Percentiles rank a stretch among this genome's conserved stretches.
These are phyloP conservation scores for Rhizophora mangle DNA, from an alignment of 345 rosid genomes.

Conservation along the genomic window DNA sequence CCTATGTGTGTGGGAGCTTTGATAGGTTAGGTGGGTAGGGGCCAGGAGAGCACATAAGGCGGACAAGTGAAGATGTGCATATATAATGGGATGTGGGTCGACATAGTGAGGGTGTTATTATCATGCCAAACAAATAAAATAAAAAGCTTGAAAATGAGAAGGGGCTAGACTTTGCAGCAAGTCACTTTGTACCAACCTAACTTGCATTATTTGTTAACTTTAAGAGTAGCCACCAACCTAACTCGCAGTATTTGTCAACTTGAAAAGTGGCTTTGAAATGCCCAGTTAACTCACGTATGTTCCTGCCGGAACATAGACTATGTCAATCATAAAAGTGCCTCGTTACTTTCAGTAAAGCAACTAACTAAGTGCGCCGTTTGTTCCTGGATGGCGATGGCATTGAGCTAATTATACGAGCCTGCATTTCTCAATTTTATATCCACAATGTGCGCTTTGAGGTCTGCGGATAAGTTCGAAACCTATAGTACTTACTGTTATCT, in stretches of 20 bases:
- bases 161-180: background rate
- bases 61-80: background rate
- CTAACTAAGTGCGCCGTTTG: slow-evolving; percentile 21
- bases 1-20: too few species aligned
- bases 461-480: too few species aligned
- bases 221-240: too few species aligned
- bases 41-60: background rate
- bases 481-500: too few species aligned
- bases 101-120: slow-evolving; percentile 1
- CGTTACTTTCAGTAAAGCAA: slow-evolving; percentile 4
- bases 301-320: background rate
- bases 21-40: background rate
- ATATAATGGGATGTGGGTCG: background rate
- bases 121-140: background rate
- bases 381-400: background rate
- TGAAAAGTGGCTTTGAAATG: too few species aligned
- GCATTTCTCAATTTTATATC: too few species aligned
- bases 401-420: background rate
- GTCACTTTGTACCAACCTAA: too few species aligned
- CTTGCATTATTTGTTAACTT: too few species aligned
- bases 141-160: background rate
- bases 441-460: too few species aligned
- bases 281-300: too few species aligned
- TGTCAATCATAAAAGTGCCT: slow-evolving; percentile 6
- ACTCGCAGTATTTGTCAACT: too few species aligned